Evolutionary conservation across 2,329 filamentous ascomycete species (phyloP).

Genomic region (Colletotrichum sp.): DNA sequence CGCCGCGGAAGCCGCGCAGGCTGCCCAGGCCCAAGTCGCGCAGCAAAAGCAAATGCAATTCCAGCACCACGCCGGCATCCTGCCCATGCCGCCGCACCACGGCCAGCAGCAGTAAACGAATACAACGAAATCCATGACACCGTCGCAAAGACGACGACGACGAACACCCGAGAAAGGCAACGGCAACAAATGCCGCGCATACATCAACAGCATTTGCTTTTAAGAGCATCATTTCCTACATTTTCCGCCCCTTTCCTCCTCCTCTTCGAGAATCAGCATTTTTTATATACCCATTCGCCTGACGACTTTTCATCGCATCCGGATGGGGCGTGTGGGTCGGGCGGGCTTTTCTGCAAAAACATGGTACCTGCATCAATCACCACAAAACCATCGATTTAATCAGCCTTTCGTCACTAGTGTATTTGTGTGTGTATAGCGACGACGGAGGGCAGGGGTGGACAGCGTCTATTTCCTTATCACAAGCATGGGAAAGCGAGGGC

Average conservation of each 20-base stretch:
- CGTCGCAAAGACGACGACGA: not conserved
- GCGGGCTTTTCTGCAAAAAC: not conserved
- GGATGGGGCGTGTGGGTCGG: not conserved
- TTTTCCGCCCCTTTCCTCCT: not conserved
- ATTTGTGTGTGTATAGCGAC: not conserved
- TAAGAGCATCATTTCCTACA: not conserved
- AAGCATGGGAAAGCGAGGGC: conserved; percentile 15
- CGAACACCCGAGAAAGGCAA: not conserved
- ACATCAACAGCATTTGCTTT: conserved; percentile 4
- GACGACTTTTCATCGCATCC: not conserved
- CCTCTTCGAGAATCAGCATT: not conserved
- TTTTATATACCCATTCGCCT: conserved; percentile 13
- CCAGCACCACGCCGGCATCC: conserved; percentile 7
- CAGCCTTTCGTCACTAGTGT: not conserved
- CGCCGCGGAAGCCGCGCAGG: conserved; percentile 24
- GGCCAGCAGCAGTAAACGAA: not conserved
- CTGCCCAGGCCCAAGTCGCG: not conserved
- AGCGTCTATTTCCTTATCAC: not conserved
- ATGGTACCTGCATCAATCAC: not conserved
- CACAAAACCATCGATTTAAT: not conserved
- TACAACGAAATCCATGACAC: not conserved
- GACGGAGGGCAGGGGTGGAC: not conserved
- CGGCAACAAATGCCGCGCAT: not conserved
- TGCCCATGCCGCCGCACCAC: not conserved
- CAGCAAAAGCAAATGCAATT: conserved; percentile 2